phyloP scores from a whole-genome alignment of 1,139 yeast genomes.

The Geotrichum aggregatum region DNA sequence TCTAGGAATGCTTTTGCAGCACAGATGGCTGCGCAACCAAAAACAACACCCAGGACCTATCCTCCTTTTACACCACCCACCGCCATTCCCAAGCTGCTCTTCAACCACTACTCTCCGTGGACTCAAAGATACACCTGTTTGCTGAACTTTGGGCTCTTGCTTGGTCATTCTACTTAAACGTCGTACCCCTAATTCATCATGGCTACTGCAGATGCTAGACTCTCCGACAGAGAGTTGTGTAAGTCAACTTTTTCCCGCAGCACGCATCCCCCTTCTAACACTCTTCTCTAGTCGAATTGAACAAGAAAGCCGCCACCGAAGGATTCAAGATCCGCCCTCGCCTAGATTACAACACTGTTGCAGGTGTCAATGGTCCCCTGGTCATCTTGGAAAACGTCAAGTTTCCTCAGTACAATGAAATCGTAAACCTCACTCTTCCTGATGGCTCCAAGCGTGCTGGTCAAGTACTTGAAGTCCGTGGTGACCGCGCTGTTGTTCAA shows the following conservation, averaged over 20 bases:
- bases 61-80: conserved; percentile 2
- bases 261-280: background rate
- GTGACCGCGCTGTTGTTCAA: conserved; percentile 95
- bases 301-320: conserved; percentile 86
- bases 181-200: conserved; percentile 13
- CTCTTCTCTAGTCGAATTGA: conserved; percentile 53
- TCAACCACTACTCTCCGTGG: background rate
- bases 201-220: conserved; percentile 28
- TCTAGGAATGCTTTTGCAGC: conserved; percentile 1
- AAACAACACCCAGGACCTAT: conserved; percentile 7
- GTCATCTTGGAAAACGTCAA: conserved; percentile 94
- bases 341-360: conserved; percentile 89
- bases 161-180: background rate
- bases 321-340: conserved; percentile 90
- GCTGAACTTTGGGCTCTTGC: background rate
- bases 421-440: conserved; percentile 91
- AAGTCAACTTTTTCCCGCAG: conserved; percentile 14
- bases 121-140: background rate
- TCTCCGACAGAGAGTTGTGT: conserved; percentile 29
- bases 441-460: conserved; percentile 95
- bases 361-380: conserved; percentile 96
- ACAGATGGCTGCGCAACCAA: conserved; percentile 9
- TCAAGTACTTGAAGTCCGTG: conserved; percentile 96
- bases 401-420: conserved; percentile 93
- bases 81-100: background rate